Evolutionary conservation across 345 rosid genomes (phyloP).

Genomic region (Brassica nigra): DNA sequence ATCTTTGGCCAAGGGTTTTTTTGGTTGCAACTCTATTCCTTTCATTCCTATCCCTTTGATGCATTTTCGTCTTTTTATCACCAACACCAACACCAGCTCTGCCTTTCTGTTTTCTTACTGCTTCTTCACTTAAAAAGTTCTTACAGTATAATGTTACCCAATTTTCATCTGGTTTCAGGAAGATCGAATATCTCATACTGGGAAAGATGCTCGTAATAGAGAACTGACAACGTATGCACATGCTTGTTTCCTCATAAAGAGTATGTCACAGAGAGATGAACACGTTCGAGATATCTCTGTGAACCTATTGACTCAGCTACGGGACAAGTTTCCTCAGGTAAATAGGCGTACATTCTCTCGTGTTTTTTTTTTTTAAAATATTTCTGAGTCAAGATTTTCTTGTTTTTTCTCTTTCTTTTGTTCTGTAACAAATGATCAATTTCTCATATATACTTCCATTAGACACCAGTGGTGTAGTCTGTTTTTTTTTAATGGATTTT

Average conservation of each 20-base stretch:
- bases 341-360: not conserved
- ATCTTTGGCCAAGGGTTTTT: not conserved
- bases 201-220: slow-evolving; percentile 63
- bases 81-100: not conserved
- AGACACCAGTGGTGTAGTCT: not conserved
- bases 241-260: slow-evolving; percentile 78
- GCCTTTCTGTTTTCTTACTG: not conserved
- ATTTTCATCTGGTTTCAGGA: slow-evolving; percentile 60
- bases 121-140: not conserved
- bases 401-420: not conserved
- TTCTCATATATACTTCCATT: slow-evolving; percentile 17
- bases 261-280: slow-evolving; percentile 87
- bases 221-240: slow-evolving; percentile 68
- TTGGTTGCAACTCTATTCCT: slow-evolving; percentile 11
- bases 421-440: slow-evolving; percentile 18
- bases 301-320: slow-evolving; percentile 74
- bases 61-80: not conserved
- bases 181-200: slow-evolving; percentile 63
- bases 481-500: not conserved
- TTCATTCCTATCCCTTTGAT: not conserved
- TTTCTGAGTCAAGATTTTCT: not conserved
- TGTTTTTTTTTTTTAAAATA: not conserved
- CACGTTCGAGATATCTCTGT: slow-evolving; percentile 73
- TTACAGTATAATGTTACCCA: slow-evolving; percentile 19
- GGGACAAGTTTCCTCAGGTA: slow-evolving; percentile 94